Base-by-base conservation (phyloP, 352 stramenopile species). In the Pythium myriotylum region DNA sequence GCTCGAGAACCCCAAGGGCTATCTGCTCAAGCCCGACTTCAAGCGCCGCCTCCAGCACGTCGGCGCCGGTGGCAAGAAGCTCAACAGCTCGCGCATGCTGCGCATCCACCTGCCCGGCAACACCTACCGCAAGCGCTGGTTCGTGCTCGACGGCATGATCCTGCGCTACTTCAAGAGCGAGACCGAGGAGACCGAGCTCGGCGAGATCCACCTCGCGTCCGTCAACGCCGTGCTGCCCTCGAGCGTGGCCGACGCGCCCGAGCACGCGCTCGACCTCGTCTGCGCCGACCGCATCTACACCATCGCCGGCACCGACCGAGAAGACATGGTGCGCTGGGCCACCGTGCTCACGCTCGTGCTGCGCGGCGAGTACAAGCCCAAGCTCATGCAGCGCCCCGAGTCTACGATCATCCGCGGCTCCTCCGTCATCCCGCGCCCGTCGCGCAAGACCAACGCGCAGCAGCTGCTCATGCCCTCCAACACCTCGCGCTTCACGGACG, bases 311-410 rank as follows among this genome's bases (percentile, higher is more conserved):
- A 93, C 90, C 62, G 84, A 92, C 52, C 69, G 87, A 17, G 87
- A 95, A 56, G 87, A 95, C 65, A 94, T 95, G 85, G 87, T 95
- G 43, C 87, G 87, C 57, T 95, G 87, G 87, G 87, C 87, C 22
- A 94, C 86, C 0, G 87, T 95, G 20, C 57, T 95, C 32, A 95
- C 87, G 52, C 73, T 94, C 9, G 87, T 95, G 71, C 65, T 93
- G 40, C 74, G 84, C n/a, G 84, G 83, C 16, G 86, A 95, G 58
- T 95, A 95, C 67, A 91, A 94, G 53, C 86, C 86, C 8, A 95
- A 95, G 72, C 62, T 94, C n/a, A 95, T 95, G 86, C 67, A 91
- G 55, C 73, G 86, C 13, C 83, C 84, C 27, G 86, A 95, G 64
- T 94, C 84, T 20, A 86, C 84, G 0, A 89, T 95, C 72, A 95